Evolutionary conservation across 1,284 basidiomycete species (phyloP).

Genomic region (Phlebopus sp.): DNA sequence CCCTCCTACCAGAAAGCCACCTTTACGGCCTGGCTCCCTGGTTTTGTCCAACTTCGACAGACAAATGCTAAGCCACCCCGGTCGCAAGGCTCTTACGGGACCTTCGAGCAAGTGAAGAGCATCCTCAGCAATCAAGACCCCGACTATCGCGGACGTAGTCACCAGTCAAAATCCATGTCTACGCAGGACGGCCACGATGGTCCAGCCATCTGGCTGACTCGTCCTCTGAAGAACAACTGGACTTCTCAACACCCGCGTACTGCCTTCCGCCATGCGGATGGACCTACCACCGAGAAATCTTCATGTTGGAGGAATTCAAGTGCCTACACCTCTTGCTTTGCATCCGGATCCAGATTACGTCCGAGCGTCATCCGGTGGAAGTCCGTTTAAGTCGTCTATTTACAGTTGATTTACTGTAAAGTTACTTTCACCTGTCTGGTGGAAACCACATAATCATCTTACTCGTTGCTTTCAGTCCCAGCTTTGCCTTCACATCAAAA

Average conservation of each 20-base stretch:
- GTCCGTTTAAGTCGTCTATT: background rate
- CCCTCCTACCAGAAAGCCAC: background rate
- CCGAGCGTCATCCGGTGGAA: conserved; percentile 8
- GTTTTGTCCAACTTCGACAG: background rate
- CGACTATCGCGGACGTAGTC: background rate
- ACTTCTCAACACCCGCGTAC: background rate
- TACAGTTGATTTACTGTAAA: background rate
- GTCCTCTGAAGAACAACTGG: background rate
- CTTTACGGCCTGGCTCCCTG: background rate
- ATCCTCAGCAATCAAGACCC: background rate
- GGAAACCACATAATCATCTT: background rate
- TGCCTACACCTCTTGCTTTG: conserved; percentile 4
- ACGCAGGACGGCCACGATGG: background rate
- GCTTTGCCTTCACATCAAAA: conserved; percentile 16
- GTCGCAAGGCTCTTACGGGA: background rate
- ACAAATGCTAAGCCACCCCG: background rate
- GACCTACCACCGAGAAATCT: background rate
- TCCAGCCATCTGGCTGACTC: conserved; percentile 4
- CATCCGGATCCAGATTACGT: background rate
- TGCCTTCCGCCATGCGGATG: background rate
- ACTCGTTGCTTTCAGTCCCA: background rate
- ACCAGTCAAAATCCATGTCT: background rate
- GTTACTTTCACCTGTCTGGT: no score
- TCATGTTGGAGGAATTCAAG: background rate
- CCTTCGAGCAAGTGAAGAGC: no score